phyloP scores from a whole-genome alignment of 805 yeast species.

The Ogataea neopini region DNA sequence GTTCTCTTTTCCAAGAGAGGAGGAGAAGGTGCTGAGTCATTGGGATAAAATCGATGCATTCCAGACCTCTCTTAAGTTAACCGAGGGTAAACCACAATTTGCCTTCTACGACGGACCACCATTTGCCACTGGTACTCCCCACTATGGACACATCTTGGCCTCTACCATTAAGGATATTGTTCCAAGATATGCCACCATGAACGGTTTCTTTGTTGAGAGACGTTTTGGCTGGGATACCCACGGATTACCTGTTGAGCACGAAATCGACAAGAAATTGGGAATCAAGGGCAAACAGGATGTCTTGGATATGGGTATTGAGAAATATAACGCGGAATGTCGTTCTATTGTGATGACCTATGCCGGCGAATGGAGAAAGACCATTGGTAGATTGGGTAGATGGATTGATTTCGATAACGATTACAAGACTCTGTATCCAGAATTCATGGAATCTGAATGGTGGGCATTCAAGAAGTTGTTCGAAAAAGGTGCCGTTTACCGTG shows the following conservation, averaged over 20 bases:
- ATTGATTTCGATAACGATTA: slow-evolving; percentile 98
- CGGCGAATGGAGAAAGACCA: slow-evolving; percentile 89
- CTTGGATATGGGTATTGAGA: slow-evolving; percentile 88
- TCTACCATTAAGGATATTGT: slow-evolving; percentile 97
- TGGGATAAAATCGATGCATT: slow-evolving; percentile 97
- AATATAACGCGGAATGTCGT: slow-evolving; percentile 93
- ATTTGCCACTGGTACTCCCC: slow-evolving; percentile 99
- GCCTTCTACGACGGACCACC: slow-evolving; percentile 99
- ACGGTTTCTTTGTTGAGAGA: slow-evolving; percentile 93
- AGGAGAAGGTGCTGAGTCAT: slow-evolving; percentile 71
- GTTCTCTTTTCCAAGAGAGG: slow-evolving; percentile 86
- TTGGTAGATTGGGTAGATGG: slow-evolving; percentile 97
- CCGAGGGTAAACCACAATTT: slow-evolving; percentile 83
- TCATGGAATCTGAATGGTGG: slow-evolving; percentile 99
- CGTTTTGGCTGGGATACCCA: slow-evolving; percentile 99
- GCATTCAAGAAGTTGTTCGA: slow-evolving; percentile 86
- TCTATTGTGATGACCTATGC: slow-evolving; percentile 97
- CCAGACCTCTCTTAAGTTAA: slow-evolving; percentile 77
- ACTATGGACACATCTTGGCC: slow-evolving; percentile 95
- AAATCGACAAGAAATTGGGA: slow-evolving; percentile 95
- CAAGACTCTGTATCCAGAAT: slow-evolving; percentile 91
- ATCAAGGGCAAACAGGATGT: slow-evolving; percentile 94
- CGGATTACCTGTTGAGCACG: slow-evolving; percentile 98
- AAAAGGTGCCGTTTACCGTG: slow-evolving; percentile 89
- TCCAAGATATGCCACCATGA: slow-evolving; percentile 98